phyloP scores from a whole-genome alignment of 2,329 filamentous ascomycete species.

The Colletotrichum liriopes region DNA sequence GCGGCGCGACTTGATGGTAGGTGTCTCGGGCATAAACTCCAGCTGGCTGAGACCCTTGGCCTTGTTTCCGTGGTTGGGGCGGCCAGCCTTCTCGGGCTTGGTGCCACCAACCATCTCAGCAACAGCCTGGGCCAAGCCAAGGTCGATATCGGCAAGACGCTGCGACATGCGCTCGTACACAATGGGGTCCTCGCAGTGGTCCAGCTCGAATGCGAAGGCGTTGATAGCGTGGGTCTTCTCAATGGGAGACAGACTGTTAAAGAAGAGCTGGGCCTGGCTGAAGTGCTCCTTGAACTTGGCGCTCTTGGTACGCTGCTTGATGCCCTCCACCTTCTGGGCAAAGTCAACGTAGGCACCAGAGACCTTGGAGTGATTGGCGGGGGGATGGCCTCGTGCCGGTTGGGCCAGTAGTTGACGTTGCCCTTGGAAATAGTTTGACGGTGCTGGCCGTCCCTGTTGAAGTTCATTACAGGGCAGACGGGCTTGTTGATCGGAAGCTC shows the following conservation, averaged over 20 bases:
- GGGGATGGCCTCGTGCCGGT: conserved; percentile 77
- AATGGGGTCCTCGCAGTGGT: conserved; percentile 85
- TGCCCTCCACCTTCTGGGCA: conserved; percentile 75
- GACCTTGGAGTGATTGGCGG: conserved; percentile 64
- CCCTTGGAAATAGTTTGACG: conserved; percentile 82
- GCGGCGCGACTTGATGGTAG: conserved; percentile 79
- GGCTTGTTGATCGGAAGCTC: conserved; percentile 85
- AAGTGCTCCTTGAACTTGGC: conserved; percentile 85
- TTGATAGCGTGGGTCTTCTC: conserved; percentile 76
- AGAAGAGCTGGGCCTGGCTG: conserved; percentile 86
- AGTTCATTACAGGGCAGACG: conserved; percentile 81
- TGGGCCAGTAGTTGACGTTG: conserved; percentile 85
- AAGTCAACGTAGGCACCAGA: conserved; percentile 81
- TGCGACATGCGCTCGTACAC: conserved; percentile 81
- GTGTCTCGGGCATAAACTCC: conserved; percentile 74
- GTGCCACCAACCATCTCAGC: conserved; percentile 79
- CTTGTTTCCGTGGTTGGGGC: conserved; percentile 76
- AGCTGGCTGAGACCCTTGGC: conserved; percentile 79
- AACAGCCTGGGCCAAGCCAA: conserved; percentile 77
- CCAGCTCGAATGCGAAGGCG: conserved; percentile 80
- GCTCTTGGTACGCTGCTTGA: conserved; percentile 79
- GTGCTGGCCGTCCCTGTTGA: conserved; percentile 81
- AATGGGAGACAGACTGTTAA: conserved; percentile 79
- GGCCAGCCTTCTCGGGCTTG: conserved; percentile 66
- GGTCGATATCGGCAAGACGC: conserved; percentile 80